These are phyloP conservation scores for Leccinum boreale DNA, from an alignment of 768 basidiomycete species.

Conservation along the genomic window DNA sequence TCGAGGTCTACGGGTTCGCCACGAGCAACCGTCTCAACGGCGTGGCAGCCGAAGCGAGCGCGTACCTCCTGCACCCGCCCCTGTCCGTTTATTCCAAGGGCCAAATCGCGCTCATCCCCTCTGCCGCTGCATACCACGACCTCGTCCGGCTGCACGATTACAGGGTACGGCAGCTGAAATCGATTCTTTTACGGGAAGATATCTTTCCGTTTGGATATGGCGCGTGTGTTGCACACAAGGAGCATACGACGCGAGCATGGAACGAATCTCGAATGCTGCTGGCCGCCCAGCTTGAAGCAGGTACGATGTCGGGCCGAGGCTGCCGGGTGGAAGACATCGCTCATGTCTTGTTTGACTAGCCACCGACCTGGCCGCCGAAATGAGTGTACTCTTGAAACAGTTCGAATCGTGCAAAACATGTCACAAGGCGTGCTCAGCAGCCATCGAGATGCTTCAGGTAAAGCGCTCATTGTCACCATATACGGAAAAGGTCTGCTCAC, in stretches of 20 bases:
- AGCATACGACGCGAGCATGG: constrained; percentile 47
- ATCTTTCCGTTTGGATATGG: constrained; percentile 77
- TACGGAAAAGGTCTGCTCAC: constrained; percentile 6
- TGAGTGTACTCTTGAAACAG: constrained; percentile 49
- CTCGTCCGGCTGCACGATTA: constrained; percentile 57
- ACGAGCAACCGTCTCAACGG: constrained; percentile 38
- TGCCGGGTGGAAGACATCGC: not conserved
- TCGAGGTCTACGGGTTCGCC: constrained; percentile 64
- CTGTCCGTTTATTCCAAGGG: constrained; percentile 50
- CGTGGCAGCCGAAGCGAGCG: constrained; percentile 56
- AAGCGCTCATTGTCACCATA: constrained; percentile 15
- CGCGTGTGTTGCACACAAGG: constrained; percentile 50
- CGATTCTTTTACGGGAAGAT: constrained; percentile 53
- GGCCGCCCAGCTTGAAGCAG: constrained; percentile 48
- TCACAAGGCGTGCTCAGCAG: constrained; percentile 57
- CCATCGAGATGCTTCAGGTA: constrained; percentile 68
- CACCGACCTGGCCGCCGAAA: constrained; percentile 67
- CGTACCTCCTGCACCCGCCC: constrained; percentile 51
- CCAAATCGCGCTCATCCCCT: constrained; percentile 53
- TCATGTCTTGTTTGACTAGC: constrained; percentile 33
- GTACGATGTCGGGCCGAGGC: constrained; percentile 28
- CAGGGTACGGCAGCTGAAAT: constrained; percentile 51
- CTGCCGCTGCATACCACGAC: constrained; percentile 60
- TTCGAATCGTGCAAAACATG: constrained; percentile 51
- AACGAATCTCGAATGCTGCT: constrained; percentile 46